phyloP scores from a whole-genome alignment of 495 filamentous ascomycete genomes.

The Pyrenula massariospora region DNA sequence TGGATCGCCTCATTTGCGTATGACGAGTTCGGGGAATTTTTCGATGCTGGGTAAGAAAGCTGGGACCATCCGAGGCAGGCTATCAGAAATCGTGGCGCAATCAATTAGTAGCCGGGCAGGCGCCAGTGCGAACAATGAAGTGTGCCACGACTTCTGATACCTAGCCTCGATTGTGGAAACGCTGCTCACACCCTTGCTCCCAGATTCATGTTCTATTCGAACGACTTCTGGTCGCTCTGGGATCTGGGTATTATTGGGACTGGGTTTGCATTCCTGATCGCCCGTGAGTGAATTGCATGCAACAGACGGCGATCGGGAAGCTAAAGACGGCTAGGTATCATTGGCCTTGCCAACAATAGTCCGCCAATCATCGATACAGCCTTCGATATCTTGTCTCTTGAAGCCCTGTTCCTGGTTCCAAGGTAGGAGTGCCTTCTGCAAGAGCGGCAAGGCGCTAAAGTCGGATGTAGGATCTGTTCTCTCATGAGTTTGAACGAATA shows the following conservation, averaged over 20 bases:
- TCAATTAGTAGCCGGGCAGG: too few species aligned
- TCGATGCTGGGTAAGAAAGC: constrained; percentile 56
- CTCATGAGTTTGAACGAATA: constrained; percentile 82
- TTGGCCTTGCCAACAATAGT: constrained; percentile 57
- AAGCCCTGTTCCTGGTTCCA: constrained; percentile 84
- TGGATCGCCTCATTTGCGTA: constrained; percentile 82
- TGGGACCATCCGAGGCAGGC: too few species aligned
- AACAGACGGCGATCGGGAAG: background rate
- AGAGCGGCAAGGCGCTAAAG: background rate
- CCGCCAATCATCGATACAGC: constrained; percentile 56
- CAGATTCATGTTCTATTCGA: constrained; percentile 59
- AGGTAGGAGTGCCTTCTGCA: constrained; percentile 26
- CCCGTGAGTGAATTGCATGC: constrained; percentile 41
- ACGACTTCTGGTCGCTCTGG: constrained; percentile 86
- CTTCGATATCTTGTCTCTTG: constrained; percentile 80
- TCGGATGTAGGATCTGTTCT: constrained; percentile 18
- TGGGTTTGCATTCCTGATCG: constrained; percentile 57
- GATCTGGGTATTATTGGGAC: constrained; percentile 81
- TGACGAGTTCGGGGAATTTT: constrained; percentile 72
- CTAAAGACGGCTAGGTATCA: constrained; percentile 38
- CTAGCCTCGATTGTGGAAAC: background rate
- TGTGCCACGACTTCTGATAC: too few species aligned
- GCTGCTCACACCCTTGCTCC: background rate
- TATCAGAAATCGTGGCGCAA: too few species aligned
- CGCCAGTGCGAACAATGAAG: too few species aligned